Evolutionary conservation across 2,329 filamentous ascomycete species (phyloP), one percentile per base, ranked within the genome.

Genomic region (Xylaria sp.): DNA sequence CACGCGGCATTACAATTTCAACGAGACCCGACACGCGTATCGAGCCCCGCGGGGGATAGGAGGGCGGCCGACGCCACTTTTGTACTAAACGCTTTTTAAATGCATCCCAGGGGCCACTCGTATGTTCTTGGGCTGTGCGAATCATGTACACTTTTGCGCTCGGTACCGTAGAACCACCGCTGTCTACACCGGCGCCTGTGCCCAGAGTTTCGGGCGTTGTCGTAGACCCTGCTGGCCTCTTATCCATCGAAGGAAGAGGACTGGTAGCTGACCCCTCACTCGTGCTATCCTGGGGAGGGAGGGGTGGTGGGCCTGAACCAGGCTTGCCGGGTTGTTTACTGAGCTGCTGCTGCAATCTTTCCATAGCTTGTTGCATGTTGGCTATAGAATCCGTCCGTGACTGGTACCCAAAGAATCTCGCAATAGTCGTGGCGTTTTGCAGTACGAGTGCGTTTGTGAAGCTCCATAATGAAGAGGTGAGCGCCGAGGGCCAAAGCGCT

Each of bases 1-100:
- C 79, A 21, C 74, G 78, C 1, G 80, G 72, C 2, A 83, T 78
- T 42, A 81, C 76, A 1, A 88, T 60, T 64, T 87, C 83, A 1
- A 89, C 80, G 11, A 87, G 71, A 0, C 86, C 86, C 15, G 82
- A 82, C 1, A 88, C 78, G 1, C 76, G 72, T 49, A 88, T 76
- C 54, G 80, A 81, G 4, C 86, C 86, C 11, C 82, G 77, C 4
- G 79, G 82, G 0, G 84, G 83, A 2, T 78, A 74, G 7, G 75
- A 74, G 47, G 72, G 74, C 6, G 79, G 74, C 0, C 77, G 78
- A 42, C 74, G 77, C 82, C 83, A 87, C n/a, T 77, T 80, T 63
- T 82, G 76, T 1, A 66, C 61, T 33, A 81, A 78, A 3, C 75
- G 80, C 60, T 72, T 64, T 51, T 67, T 73, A 62, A 80, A 76